phyloP scores from a whole-genome alignment of 2,329 filamentous ascomycete genomes.

The Trichoderma hamatum region DNA sequence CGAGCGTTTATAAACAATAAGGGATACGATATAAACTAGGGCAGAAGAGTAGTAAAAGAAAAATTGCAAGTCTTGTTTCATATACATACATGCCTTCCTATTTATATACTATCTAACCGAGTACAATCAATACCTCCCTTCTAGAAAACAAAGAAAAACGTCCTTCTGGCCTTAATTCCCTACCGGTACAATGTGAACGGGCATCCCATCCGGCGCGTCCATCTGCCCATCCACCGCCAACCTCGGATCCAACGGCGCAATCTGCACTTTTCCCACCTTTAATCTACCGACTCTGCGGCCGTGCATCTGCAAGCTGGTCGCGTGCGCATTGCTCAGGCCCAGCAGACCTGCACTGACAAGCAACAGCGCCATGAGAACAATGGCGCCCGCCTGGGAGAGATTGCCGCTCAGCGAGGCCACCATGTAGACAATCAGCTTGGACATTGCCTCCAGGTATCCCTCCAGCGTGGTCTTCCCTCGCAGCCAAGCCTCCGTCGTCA shows the following conservation, averaged over 20 bases:
- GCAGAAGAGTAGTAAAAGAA: background rate
- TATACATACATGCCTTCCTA: too few species aligned
- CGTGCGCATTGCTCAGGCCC: conserved; percentile 56
- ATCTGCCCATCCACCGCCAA: conserved; percentile 17
- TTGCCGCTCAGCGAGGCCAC: conserved; percentile 60
- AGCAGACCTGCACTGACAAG: conserved; percentile 57
- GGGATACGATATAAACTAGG: background rate
- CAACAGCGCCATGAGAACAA: conserved; percentile 55
- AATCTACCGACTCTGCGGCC: conserved; percentile 42
- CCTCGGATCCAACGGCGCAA: conserved; percentile 20
- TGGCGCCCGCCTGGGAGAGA: conserved; percentile 54
- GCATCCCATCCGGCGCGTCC: background rate
- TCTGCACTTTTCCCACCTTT: conserved; percentile 18
- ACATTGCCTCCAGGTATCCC: conserved; percentile 54
- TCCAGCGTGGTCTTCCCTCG: conserved; percentile 54
- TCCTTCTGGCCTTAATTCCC: background rate
- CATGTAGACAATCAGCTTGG: conserved; percentile 62
- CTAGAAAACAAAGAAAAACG: background rate
- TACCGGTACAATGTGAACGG: conserved; percentile 19
- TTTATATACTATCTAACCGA: background rate
- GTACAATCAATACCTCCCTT: background rate
- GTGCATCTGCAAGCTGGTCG: conserved; percentile 53
- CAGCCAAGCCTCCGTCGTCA: conserved; percentile 62
- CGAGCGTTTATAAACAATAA: background rate
- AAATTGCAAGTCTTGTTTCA: background rate